phyloP scores from a whole-genome alignment of 306 rosid genomes.

The Ormosia semicastrata region DNA sequence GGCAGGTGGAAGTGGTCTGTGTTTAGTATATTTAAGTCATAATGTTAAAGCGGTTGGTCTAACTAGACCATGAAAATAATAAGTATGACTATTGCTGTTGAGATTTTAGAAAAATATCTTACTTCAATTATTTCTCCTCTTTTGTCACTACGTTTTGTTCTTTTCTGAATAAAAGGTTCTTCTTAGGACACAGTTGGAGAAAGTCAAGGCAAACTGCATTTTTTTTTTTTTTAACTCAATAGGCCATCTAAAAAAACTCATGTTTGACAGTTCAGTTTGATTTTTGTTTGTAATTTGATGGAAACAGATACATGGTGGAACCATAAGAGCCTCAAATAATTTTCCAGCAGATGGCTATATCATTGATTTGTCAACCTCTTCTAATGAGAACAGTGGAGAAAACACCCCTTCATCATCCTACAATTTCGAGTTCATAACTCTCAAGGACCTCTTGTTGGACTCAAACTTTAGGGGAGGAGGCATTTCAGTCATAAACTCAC shows the following conservation, averaged over 20 bases:
- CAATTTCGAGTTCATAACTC: slow-evolving; percentile 72
- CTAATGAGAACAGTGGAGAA: slow-evolving; percentile 11
- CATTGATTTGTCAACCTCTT: slow-evolving; percentile 64
- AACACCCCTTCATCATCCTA: slow-evolving; percentile 54
- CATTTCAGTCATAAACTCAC: slow-evolving; percentile 72
- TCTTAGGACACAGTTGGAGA: not conserved
- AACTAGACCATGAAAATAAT: slow-evolving; percentile 19
- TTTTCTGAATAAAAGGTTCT: not conserved
- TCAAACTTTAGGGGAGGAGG: slow-evolving; percentile 88
- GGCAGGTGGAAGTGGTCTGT: not conserved
- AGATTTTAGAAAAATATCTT: not conserved
- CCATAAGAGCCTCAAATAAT: slow-evolving; percentile 59
- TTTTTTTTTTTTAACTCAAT: not conserved
- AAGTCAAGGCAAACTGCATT: not conserved
- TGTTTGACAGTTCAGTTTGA: not conserved
- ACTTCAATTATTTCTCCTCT: not conserved
- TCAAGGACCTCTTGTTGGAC: slow-evolving; percentile 71
- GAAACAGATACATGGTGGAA: slow-evolving; percentile 89
- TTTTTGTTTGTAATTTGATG: not conserved
- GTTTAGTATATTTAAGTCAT: slow-evolving; percentile 18
- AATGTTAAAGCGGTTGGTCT: slow-evolving; percentile 26
- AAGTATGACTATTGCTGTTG: not conserved
- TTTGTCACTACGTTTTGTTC: not conserved
- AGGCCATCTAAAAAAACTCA: not conserved
- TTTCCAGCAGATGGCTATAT: slow-evolving; percentile 63